phyloP scores from a whole-genome alignment of 2,329 filamentous ascomycete genomes.

The Fusarium sp. region DNA sequence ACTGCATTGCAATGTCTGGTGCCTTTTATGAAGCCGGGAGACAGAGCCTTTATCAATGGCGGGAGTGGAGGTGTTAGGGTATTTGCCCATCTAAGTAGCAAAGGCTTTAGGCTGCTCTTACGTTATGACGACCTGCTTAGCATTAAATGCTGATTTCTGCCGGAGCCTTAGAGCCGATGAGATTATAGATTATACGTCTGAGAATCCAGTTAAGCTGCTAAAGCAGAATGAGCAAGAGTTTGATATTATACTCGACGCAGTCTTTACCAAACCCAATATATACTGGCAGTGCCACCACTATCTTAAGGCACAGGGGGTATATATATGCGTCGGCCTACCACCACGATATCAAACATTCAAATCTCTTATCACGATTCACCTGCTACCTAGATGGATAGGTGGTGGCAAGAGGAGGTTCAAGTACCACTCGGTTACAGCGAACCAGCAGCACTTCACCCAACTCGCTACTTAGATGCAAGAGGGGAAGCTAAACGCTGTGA shows the following conservation, averaged over 20 bases:
- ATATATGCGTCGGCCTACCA: slow-evolving; percentile 27
- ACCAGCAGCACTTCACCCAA: slow-evolving; percentile 22
- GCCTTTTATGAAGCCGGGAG: background rate
- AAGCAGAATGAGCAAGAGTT: slow-evolving; percentile 2
- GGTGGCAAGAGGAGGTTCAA: slow-evolving; percentile 29
- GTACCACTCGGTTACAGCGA: slow-evolving; percentile 28
- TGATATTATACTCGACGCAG: slow-evolving; percentile 22
- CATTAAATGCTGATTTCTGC: slow-evolving; percentile 16
- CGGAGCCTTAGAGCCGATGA: slow-evolving; percentile 16
- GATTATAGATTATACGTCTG: slow-evolving; percentile 18
- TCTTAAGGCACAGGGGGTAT: slow-evolving; percentile 12
- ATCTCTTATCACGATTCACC: slow-evolving; percentile 12
- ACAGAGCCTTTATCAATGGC: slow-evolving; percentile 27
- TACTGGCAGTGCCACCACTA: slow-evolving; percentile 35
- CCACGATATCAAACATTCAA: slow-evolving; percentile 9
- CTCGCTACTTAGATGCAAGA: slow-evolving; percentile 18
- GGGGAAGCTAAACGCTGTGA: slow-evolving; percentile 5
- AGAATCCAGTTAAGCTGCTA: background rate
- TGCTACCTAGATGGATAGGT: slow-evolving; percentile 28
- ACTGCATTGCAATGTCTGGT: slow-evolving; percentile 20
- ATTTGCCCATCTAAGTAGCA: slow-evolving; percentile 33
- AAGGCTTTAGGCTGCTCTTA: slow-evolving; percentile 24
- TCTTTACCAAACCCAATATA: slow-evolving; percentile 20
- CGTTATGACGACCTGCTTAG: slow-evolving; percentile 20
- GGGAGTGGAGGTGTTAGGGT: slow-evolving; percentile 33